Evolutionary conservation across 2,329 filamentous ascomycete genomes (phyloP), one percentile per base, ranked within the genome.

Genomic region (Grosmannia huntii): DNA sequence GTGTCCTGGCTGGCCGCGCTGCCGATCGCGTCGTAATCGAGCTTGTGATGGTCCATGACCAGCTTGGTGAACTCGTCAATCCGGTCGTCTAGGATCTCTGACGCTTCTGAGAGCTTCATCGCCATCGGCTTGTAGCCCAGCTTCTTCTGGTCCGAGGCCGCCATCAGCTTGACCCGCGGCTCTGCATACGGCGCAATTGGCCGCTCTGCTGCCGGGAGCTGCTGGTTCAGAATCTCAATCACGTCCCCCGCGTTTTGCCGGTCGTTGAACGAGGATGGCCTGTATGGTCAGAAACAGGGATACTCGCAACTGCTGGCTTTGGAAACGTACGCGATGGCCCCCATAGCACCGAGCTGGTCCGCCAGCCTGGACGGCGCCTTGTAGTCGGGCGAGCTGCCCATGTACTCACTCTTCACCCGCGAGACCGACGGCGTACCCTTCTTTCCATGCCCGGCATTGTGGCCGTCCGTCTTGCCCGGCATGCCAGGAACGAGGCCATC

Each of bases 21-120:
- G 53, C 91, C 91, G 69, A 99, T 95, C 0, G 83, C 86, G 21
- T 82, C 80, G 60, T 94, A 86, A 21, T 94, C 88, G 6, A 96
- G 75, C 16, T 81, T 76, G 70, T 95, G 82, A 63, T 90, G 77
- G 58, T 86, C 81, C 71, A 89, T 84, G 5, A 95, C 77, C 1
- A 90, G 71, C n/a, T 76, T 74, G 60, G 83, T 79, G 66, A 96
- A 96, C 62, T 91, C 90, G 65, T 97, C 90, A 74, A 99, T 96
- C 65, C 90, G 81, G 71, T 97, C 92, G 71, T 99, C 94, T 9
- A 97, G 79, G 51, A 96, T 89, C 70, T 96, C 91, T 5, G 92
- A 95, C 0, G 90, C 85, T 69, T 96, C 91, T 5, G 89, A 91
- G 7, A 94, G 78, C 67, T 96, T 95, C 90, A 97, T 96, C 2